Base-by-base conservation (phyloP, 1,284 basidiomycete genomes). In the Puccinia polysora region DNA sequence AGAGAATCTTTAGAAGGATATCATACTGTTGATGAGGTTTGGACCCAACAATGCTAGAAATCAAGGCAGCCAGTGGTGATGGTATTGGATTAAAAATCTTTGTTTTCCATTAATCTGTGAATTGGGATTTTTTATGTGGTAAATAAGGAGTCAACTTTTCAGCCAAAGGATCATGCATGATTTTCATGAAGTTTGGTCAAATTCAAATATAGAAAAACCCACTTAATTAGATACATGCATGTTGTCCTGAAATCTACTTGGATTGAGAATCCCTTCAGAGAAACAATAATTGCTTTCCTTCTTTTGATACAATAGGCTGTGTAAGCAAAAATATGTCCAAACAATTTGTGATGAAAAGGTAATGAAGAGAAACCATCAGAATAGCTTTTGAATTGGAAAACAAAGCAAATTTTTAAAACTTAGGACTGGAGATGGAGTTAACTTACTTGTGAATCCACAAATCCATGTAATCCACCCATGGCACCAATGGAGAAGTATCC, bases 11-110 rank as follows among this genome's bases (percentile, higher is more conserved):
- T n/a, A n/a, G n/a, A n/a, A n/a, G n/a, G n/a, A n/a, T n/a, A n/a
- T n/a, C n/a, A n/a, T n/a, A n/a, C n/a, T n/a, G n/a, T n/a, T n/a
- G n/a, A n/a, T n/a, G n/a, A n/a, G n/a, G n/a, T n/a, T n/a, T n/a
- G n/a, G n/a, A n/a, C n/a, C n/a, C n/a, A n/a, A n/a, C n/a, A n/a
- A n/a, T n/a, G n/a, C n/a, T n/a, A n/a, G n/a, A n/a, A n/a, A 81
- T 99, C 96, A 73, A 99, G 85, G 96, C 96, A 99, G 74, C 92
- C 95, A 15, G 96, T 99, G n/a, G 96, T 98, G 80, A 99, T 90
- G 14, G 90, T 91, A 82, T 98, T 98, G 79, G 93, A 88, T 81
- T 91, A 88, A 84, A 99, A 99, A 30, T 93, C 91, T 76, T 94
- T 90, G 73, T 95, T 87, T 82, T 98, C 94, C 75, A 99, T 85